Conservation (phyloP, 148 eudicot species). For the Rhododendron kiyosumense region DNA sequence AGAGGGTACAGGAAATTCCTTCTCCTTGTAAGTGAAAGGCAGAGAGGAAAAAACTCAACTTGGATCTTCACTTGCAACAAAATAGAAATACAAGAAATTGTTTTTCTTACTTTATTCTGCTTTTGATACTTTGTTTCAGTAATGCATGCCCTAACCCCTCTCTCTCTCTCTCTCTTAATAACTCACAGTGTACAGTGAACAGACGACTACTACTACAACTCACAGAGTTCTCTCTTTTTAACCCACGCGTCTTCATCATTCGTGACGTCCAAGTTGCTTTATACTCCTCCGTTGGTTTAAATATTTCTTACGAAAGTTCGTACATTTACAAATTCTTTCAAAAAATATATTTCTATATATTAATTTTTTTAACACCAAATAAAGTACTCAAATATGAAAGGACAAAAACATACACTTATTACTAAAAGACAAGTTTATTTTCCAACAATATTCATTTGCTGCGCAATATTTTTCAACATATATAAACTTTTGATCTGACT, state of each 20-base stretch:
- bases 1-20: background rate
- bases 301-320: too few species aligned
- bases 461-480: too few species aligned
- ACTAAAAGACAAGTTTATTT: too few species aligned
- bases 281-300: too few species aligned
- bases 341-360: too few species aligned
- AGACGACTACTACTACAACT: background rate
- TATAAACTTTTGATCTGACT: too few species aligned
- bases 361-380: too few species aligned
- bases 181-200: background rate
- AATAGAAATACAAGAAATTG: background rate
- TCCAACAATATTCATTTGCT: too few species aligned
- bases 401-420: too few species aligned
- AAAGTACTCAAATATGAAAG: too few species aligned
- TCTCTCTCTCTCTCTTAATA: background rate
- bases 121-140: background rate
- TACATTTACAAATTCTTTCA: too few species aligned
- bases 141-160: conserved; percentile 2
- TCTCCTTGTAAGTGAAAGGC: background rate
- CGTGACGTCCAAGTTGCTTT: background rate
- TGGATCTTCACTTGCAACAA: conserved; percentile 1
- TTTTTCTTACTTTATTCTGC: background rate
- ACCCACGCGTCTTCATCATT: background rate
- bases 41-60: too few species aligned
- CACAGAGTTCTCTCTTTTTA: background rate